phyloP scores from a whole-genome alignment of 371 early-diverging fungal species.

The Phascolomyces articulosus region DNA sequence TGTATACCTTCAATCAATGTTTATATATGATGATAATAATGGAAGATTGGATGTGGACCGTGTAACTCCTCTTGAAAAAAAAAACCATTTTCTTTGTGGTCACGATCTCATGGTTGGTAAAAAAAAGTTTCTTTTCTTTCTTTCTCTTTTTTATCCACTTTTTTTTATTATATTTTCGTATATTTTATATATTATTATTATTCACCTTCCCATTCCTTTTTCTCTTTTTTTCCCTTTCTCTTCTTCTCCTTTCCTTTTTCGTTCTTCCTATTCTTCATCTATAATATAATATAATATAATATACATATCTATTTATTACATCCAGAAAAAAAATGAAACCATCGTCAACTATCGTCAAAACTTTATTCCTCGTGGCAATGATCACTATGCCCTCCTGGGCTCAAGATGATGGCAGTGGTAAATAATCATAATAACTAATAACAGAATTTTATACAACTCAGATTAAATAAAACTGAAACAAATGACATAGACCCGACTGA shows the following conservation, averaged over 20 bases:
- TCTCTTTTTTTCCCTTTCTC: neutral
- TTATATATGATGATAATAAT: too few species aligned
- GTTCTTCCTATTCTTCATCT: neutral
- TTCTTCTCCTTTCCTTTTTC: neutral
- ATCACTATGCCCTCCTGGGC: neutral
- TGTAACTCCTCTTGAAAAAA: constrained; percentile 8
- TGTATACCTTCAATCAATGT: neutral
- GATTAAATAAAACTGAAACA: neutral
- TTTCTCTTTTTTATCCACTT: neutral
- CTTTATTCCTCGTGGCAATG: neutral
- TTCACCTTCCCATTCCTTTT: neutral
- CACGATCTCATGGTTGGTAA: constrained; percentile 1
- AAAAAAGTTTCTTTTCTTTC: neutral
- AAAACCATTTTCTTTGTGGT: neutral
- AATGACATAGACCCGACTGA: neutral
- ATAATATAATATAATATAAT: neutral
- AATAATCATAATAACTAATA: neutral
- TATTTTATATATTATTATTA: neutral
- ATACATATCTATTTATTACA: too few species aligned
- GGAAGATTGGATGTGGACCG: too few species aligned
- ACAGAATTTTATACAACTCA: neutral
- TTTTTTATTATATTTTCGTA: neutral
- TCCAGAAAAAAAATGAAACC: neutral
- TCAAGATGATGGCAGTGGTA: neutral
- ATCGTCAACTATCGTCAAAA: neutral